These are phyloP conservation scores for Cardamine occulta DNA, from an alignment of 345 rosid species.

Conservation along the genomic window DNA sequence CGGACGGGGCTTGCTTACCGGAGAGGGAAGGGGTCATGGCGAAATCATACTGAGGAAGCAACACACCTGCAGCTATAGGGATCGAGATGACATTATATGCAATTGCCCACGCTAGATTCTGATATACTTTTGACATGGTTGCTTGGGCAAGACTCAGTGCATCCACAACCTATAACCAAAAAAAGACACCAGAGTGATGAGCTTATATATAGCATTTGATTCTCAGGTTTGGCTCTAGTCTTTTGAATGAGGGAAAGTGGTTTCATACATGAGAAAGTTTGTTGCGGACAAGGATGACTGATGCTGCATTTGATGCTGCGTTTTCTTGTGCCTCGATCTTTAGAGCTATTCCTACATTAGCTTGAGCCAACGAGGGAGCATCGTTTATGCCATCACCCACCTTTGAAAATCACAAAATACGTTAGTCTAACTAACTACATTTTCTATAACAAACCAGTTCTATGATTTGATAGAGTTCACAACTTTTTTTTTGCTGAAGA, in stretches of 20 bases:
- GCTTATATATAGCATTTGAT: neutral
- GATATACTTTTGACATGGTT: slow-evolving; percentile 89
- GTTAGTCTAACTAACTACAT: slow-evolving; percentile 1
- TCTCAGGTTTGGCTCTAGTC: neutral
- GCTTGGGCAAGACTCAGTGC: slow-evolving; percentile 86
- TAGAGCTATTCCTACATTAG: slow-evolving; percentile 91
- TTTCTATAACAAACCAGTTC: neutral
- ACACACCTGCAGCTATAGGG: slow-evolving; percentile 87
- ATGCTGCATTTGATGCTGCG: slow-evolving; percentile 91
- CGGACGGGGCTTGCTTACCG: slow-evolving; percentile 47
- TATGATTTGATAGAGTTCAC: neutral
- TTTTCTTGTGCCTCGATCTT: slow-evolving; percentile 87
- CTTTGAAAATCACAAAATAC: slow-evolving; percentile 45
- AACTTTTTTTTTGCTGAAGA: neutral
- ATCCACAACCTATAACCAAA: slow-evolving; percentile 66
- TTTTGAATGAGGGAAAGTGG: neutral
- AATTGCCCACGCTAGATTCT: slow-evolving; percentile 88
- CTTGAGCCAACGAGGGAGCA: slow-evolving; percentile 93
- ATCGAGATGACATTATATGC: slow-evolving; percentile 79
- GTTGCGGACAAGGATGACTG: slow-evolving; percentile 87
- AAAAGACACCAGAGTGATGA: neutral
- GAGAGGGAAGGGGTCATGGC: slow-evolving; percentile 95
- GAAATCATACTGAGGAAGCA: slow-evolving; percentile 82
- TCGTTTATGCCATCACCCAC: slow-evolving; percentile 98
- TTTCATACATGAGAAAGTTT: slow-evolving; percentile 74